Base-by-base conservation (phyloP, 805 yeast species). In the Ogataea parapolymorpha region DNA sequence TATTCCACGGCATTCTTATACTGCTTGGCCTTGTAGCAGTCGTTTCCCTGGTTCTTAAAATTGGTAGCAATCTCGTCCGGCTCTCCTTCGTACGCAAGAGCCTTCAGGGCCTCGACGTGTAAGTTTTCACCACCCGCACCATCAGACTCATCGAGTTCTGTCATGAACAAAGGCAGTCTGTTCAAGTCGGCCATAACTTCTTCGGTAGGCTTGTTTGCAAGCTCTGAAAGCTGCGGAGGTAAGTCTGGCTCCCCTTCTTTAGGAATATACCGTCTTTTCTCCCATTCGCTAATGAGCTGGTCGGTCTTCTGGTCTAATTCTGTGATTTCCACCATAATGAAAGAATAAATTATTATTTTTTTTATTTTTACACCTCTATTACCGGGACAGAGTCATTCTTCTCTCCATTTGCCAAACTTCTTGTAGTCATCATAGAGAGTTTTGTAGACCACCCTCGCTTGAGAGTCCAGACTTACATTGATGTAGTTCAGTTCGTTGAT, bases 11-110 rank as follows among this genome's bases (percentile, higher is more conserved):
- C 99, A 48, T 79, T 78, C 41, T 76, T 73, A 64, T 75, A 93
- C 53, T 81, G 78, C 53, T 82, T 86, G 8, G 68, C 67, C 59
- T 78, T 82, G 65, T 74, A 93, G 44, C 85, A 75, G 12, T 88
- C 97, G 61, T 95, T 93, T 5, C 99, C 99, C 59, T 91, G 97
- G 46, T 77, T 81, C 49, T 89, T 88, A 68, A 90, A 93, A 56
- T 89, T 90, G 17, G 77, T 72, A 4, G 97, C 97, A 26, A 89
- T 70, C 56, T 93, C 99, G 54, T 84, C 81, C 0, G 97, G 96
- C 48, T 88, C 95, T 32, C 98, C 99, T 36, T 93, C 99, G 57
- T 87, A 89, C 0, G 95, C 96, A 51, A 93, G 68, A 5, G 96
- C 91, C 57, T 82, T 83, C 42, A 93, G 71, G 0, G 99, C 99